These are phyloP conservation scores for Lumnitzera racemosa DNA, from an alignment of 345 rosid species.

Conservation along the genomic window DNA sequence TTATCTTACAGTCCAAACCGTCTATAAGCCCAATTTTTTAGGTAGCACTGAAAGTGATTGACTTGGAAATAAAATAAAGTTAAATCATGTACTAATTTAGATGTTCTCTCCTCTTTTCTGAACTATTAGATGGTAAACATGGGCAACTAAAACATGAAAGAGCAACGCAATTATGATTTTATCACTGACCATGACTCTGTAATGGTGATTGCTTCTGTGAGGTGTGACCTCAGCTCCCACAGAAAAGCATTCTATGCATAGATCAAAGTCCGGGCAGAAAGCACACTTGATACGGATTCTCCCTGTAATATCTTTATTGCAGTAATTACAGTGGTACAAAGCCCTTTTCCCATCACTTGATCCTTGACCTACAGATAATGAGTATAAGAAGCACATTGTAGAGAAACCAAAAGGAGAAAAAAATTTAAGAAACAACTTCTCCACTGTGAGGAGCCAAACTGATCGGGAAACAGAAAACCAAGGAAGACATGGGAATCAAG, in stretches of 20 bases:
- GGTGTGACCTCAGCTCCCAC: conserved; percentile 93
- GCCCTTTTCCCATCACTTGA: conserved; percentile 71
- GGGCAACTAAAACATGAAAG: conserved; percentile 4
- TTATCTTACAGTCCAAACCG: too few relatives aligned
- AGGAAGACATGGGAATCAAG: too few relatives aligned
- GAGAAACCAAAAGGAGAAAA: conserved; percentile 1
- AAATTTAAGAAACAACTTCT: too few relatives aligned
- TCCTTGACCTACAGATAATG: conserved; percentile 58
- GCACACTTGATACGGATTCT: conserved; percentile 92
- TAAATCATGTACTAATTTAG: neutral
- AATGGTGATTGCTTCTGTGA: conserved; percentile 76
- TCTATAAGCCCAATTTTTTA: too few relatives aligned
- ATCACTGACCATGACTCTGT: conserved; percentile 89
- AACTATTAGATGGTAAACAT: neutral
- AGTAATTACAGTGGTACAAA: conserved; percentile 90
- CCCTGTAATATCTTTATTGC: conserved; percentile 92
- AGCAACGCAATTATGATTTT: neutral
- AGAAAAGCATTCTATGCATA: conserved; percentile 90
- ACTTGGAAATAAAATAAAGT: too few relatives aligned
- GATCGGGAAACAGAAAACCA: too few relatives aligned
- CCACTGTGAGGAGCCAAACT: too few relatives aligned
- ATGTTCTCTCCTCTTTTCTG: neutral
- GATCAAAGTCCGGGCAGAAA: conserved; percentile 90
- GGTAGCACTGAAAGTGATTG: too few relatives aligned
- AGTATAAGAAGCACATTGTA: neutral